Evolutionary conservation across 495 filamentous ascomycete species (phyloP).

Genomic region (Neurospora terricola): DNA sequence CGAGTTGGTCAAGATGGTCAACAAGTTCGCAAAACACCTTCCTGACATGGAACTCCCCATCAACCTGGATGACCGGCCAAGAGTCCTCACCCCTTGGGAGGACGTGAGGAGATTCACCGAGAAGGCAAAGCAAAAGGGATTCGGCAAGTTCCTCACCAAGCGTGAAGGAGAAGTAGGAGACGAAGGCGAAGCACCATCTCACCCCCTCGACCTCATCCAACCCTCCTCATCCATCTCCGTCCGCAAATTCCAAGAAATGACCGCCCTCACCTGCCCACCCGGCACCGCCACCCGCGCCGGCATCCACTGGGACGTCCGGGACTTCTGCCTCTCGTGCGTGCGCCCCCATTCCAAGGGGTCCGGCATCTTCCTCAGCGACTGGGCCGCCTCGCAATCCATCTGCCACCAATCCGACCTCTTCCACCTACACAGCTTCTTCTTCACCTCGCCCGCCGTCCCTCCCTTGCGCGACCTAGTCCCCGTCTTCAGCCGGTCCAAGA

Average conservation of each 20-base stretch:
- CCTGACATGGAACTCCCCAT: constrained; percentile 76
- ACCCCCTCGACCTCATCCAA: neutral
- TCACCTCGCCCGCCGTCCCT: constrained; percentile 52
- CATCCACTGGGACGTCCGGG: constrained; percentile 39
- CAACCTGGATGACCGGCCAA: constrained; percentile 70
- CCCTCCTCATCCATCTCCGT: constrained; percentile 14
- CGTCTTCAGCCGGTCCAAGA: constrained; percentile 65
- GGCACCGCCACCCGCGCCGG: constrained; percentile 47
- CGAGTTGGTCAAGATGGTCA: constrained; percentile 54
- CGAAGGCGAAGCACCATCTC: constrained; percentile 1
- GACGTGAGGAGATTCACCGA: constrained; percentile 34
- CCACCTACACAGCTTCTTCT: constrained; percentile 60
- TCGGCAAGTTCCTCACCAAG: constrained; percentile 25
- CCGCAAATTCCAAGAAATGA: constrained; percentile 42
- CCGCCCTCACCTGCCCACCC: constrained; percentile 45
- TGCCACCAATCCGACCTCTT: constrained; percentile 77
- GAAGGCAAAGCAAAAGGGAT: constrained; percentile 20
- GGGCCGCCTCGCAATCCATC: constrained; percentile 51
- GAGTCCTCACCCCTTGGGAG: constrained; percentile 62
- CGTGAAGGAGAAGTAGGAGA: neutral
- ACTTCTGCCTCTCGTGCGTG: constrained; percentile 53
- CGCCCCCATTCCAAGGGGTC: constrained; percentile 52
- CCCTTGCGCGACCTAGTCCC: constrained; percentile 55
- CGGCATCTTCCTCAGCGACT: constrained; percentile 53
- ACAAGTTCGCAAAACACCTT: constrained; percentile 56